Evolutionary conservation across 2,329 filamentous ascomycete species (phyloP).

Genomic region (Aureobasidium pullulans): DNA sequence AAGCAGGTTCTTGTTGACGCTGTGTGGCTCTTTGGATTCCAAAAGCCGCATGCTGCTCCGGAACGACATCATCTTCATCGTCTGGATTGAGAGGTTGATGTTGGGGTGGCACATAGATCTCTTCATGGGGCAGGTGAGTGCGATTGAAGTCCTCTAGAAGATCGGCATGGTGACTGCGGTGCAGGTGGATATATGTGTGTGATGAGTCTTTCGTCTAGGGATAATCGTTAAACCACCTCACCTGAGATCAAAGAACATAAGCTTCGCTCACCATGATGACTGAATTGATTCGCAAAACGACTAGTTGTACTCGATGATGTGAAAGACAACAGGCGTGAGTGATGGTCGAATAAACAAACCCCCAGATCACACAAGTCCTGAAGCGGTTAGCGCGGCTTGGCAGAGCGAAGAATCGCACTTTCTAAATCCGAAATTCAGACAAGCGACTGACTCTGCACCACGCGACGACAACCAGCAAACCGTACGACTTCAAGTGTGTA

Average conservation of each 20-base stretch:
- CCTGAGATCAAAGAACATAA: fast-evolving
- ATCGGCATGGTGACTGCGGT: slow-evolving; percentile 63
- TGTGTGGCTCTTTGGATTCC: slow-evolving; percentile 77
- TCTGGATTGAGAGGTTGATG: slow-evolving; percentile 79
- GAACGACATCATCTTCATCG: slow-evolving; percentile 82
- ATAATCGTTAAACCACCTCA: not conserved
- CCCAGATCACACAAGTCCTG: not conserved
- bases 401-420: not conserved
- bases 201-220: slow-evolving; percentile 50
- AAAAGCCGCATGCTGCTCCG: slow-evolving; percentile 81
- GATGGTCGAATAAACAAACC: not conserved
- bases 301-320: not conserved
- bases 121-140: slow-evolving; percentile 47
- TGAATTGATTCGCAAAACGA: not conserved
- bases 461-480: slow-evolving; percentile 14
- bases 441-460: not conserved
- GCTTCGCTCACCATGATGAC: not conserved
- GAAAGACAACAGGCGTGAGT: too few species aligned
- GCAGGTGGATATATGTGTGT: slow-evolving; percentile 71
- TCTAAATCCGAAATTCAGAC: not conserved
- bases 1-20: slow-evolving; percentile 61
- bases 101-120: slow-evolving; percentile 73
- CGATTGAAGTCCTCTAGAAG: slow-evolving; percentile 58
- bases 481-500: slow-evolving; percentile 15
- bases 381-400: not conserved